Evolutionary conservation across 352 stramenopile species (phyloP).

Genomic region (Elongisporangium anandrum): DNA sequence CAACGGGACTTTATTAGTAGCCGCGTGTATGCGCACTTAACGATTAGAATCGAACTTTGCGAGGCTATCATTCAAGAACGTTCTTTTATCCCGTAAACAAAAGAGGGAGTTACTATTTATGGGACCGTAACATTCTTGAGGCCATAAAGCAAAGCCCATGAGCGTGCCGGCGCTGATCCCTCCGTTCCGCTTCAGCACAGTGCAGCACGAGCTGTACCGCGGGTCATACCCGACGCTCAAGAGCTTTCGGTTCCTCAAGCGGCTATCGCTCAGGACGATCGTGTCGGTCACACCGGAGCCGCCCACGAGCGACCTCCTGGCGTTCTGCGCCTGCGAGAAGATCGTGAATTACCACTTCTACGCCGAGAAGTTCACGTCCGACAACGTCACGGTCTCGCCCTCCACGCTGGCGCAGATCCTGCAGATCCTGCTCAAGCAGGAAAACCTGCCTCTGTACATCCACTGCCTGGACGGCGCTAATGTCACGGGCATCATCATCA

Average conservation of each 20-base stretch:
- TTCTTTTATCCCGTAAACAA: background rate
- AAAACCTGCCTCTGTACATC: slow-evolving; percentile 81
- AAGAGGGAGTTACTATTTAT: background rate
- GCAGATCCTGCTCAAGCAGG: slow-evolving; percentile 69
- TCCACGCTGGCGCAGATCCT: slow-evolving; percentile 72
- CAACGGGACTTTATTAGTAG: background rate
- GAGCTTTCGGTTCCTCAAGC: slow-evolving; percentile 79
- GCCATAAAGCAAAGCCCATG: slow-evolving; percentile 13
- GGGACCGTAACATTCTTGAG: slow-evolving; percentile 1
- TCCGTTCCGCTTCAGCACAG: slow-evolving; percentile 83
- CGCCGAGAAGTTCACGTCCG: slow-evolving; percentile 85
- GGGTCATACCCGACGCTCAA: slow-evolving; percentile 83
- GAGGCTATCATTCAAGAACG: background rate
- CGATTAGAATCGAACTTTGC: background rate
- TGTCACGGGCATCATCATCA: slow-evolving; percentile 84
- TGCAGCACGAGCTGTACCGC: slow-evolving; percentile 78
- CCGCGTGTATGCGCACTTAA: background rate
- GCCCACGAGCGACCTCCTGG: slow-evolving; percentile 67
- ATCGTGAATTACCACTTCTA: slow-evolving; percentile 78
- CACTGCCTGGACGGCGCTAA: slow-evolving; percentile 87
- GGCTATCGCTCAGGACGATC: slow-evolving; percentile 70
- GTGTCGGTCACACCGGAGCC: slow-evolving; percentile 79
- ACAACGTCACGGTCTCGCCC: slow-evolving; percentile 82
- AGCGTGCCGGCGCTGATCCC: slow-evolving; percentile 72
- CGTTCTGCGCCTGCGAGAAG: slow-evolving; percentile 67